A percentile compares a stretch with the other conserved stretches of the same genome.
Evolutionary conservation across 495 filamentous ascomycete genomes (phyloP).

Genomic region (Talaromyces thailandensis): DNA sequence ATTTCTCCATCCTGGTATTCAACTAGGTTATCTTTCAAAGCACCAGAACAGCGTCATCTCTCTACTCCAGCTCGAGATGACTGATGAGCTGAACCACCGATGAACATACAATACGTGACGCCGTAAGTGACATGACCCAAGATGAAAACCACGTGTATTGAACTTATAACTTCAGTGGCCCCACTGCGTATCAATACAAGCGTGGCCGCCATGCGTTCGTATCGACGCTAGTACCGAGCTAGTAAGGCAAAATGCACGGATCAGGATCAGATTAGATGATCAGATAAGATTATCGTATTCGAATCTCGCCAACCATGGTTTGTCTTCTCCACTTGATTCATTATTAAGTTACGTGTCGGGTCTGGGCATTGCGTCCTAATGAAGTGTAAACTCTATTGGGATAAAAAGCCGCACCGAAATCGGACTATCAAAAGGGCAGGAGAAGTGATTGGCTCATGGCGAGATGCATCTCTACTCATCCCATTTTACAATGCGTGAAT

Average conservation of each 20-base stretch:
- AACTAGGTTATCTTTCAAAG: no score
- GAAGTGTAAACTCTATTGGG: not conserved
- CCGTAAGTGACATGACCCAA: no score
- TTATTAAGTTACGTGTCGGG: not conserved
- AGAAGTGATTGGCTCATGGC: not conserved
- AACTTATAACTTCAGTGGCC: not conserved
- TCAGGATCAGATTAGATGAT: slow-evolving; percentile 9
- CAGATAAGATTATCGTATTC: not conserved
- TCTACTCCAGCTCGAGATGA: no score
- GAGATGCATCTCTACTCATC: not conserved
- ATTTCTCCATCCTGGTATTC: no score
- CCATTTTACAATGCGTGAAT: not conserved
- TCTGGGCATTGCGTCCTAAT: not conserved
- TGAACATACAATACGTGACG: no score
- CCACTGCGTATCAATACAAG: not conserved
- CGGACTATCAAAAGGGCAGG: not conserved
- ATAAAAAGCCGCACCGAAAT: not conserved
- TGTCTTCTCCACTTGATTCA: not conserved
- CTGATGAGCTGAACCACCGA: no score
- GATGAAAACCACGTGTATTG: not conserved
- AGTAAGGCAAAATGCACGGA: not conserved
- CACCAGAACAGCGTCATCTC: no score
- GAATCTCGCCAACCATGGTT: not conserved
- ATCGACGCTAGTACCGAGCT: not conserved
- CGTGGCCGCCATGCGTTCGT: not conserved